Base-by-base conservation (phyloP, 768 basidiomycete genomes). In the Mycena leptocephala region DNA sequence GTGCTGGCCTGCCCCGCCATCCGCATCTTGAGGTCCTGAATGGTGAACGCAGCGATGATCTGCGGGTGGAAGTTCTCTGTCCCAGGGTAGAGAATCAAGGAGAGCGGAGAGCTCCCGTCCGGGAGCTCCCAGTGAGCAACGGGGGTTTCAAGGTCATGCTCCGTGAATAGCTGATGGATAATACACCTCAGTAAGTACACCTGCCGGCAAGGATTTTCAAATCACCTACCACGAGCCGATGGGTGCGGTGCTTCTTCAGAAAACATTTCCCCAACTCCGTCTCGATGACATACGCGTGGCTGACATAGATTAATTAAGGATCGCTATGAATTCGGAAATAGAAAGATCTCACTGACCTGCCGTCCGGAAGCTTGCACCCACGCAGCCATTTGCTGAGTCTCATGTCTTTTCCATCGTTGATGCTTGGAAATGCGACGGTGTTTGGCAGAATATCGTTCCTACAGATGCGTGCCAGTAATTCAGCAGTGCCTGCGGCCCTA, bases 91-190 rank as follows among this genome's bases (percentile, higher is more conserved):
- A 65, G 30, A 4, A 65, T 37, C 8, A 78, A 43, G 0, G 70
- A 71, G 7, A 66, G 14, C 26, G 61, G 76, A 13, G 59, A 63
- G 0, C 43, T 28, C 1, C 6, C 9, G n/a, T 33, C 22, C 0
- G 28, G 10, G 26, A 28, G 59, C 10, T 46, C 55, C 73, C 72
- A 78, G 33, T 78, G 76, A 3, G 76, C 76, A 2, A 77, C 37
- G 22, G 72, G 73, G 0, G 32, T 68, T 13, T 70, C 72, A 26
- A 32, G 51, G 53, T 77, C 67, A 33, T 48, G 59, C n/a, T 77
- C 68, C 35, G 13, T 37, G n/a, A 37, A 37, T 37, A 37, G 13
- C 35, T 37, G 35, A 37, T 13, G 13, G 35, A 37, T 13, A 37
- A 6, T 37, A 13, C 35, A 13, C n/a, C n/a, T 37, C 35, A 37